These are phyloP conservation scores for Venturia oleaginea DNA, from an alignment of 2,329 filamentous ascomycete species.

Conservation along the genomic window DNA sequence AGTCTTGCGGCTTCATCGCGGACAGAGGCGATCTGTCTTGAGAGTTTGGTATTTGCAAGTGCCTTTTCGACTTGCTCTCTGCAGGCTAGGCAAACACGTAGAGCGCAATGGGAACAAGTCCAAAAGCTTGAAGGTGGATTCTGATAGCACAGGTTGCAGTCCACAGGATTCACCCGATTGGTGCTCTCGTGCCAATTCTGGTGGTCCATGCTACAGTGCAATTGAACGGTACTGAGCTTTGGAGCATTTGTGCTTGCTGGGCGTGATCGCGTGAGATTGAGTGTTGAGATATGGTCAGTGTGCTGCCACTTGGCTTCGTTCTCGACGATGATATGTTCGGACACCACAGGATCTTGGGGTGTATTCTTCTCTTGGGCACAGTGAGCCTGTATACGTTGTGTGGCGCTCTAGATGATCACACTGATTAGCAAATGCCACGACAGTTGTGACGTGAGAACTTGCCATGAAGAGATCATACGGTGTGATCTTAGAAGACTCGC, in stretches of 20 bases:
- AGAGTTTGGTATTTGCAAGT: background rate
- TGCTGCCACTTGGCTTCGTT: constrained; percentile 4
- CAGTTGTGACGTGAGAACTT: background rate
- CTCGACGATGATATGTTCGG: background rate
- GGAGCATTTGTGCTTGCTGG: constrained; percentile 19
- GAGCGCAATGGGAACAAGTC: constrained; percentile 29
- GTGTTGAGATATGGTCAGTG: constrained; percentile 18
- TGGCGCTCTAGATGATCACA: background rate
- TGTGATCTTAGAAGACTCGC: background rate
- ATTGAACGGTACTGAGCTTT: constrained; percentile 23
- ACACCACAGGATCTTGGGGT: background rate
- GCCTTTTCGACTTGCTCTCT: constrained; percentile 2
- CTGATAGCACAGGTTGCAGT: constrained; percentile 27
- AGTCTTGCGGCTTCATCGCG: background rate
- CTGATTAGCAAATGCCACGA: background rate
- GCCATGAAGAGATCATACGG: background rate
- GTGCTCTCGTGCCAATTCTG: constrained; percentile 21
- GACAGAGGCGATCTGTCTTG: background rate
- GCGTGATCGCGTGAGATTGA: constrained; percentile 16
- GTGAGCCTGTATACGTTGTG: constrained; percentile 5
- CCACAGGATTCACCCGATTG: constrained; percentile 26
- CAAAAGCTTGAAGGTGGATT: constrained; percentile 23
- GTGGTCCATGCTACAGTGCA: constrained; percentile 27
- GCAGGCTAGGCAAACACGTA: constrained; percentile 26
- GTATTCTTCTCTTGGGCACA: background rate